Evolutionary conservation across 306 rosid genomes (phyloP).

Genomic region (Cucumis cinereus): DNA sequence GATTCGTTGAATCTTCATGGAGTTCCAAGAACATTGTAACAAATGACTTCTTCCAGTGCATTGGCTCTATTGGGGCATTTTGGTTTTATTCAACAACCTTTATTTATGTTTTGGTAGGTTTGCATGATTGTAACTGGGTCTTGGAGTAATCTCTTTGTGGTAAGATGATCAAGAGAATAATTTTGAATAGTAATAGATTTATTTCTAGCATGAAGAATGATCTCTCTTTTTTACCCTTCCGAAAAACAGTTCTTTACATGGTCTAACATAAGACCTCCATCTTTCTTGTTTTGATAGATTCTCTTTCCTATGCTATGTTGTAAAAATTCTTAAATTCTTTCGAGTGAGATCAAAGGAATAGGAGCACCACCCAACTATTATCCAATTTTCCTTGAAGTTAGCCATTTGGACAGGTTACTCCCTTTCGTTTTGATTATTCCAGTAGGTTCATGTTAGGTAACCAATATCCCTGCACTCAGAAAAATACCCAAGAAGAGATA

Average conservation of each 20-base stretch:
- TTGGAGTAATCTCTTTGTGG: not conserved
- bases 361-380: not conserved
- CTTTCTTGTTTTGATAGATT: not conserved
- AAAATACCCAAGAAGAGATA: no score
- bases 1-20: not conserved
- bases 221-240: not conserved
- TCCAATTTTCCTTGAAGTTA: not conserved
- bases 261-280: not conserved
- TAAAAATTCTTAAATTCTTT: not conserved
- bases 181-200: not conserved
- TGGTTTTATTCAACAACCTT: not conserved
- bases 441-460: no score
- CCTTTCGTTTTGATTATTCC: not conserved
- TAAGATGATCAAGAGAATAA: not conserved
- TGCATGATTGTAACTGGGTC: not conserved
- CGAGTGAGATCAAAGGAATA: not conserved
- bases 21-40: not conserved
- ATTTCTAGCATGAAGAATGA: not conserved
- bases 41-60: not conserved
- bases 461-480: no score
- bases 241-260: not conserved
- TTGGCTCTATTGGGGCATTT: not conserved
- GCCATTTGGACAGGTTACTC: not conserved
- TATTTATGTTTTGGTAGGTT: not conserved
- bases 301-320: not conserved